These are phyloP conservation scores for Stylonectria norvegica DNA, from an alignment of 2,329 filamentous ascomycete species.

Conservation along the genomic window DNA sequence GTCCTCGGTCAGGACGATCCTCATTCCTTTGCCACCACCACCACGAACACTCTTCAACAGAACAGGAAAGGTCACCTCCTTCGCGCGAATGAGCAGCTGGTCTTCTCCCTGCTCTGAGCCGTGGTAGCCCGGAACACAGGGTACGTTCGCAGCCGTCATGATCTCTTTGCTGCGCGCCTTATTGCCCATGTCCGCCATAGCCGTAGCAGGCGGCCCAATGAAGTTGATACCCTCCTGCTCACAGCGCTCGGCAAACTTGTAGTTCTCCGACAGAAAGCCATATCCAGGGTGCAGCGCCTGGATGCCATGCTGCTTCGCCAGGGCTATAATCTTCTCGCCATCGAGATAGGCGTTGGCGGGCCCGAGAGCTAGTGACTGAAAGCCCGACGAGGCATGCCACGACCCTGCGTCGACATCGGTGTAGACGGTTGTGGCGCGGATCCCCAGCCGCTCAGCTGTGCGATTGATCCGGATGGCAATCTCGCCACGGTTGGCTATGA, in stretches of 20 bases:
- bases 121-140: slow-evolving; percentile 95
- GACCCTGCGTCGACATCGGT: slow-evolving; percentile 84
- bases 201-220: slow-evolving; percentile 81
- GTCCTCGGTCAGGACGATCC: slow-evolving; percentile 64
- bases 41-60: slow-evolving; percentile 77
- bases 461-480: slow-evolving; percentile 90
- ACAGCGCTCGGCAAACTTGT: slow-evolving; percentile 82
- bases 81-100: slow-evolving; percentile 64
- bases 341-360: slow-evolving; percentile 86
- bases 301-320: slow-evolving; percentile 82
- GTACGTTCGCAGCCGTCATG: slow-evolving; percentile 91
- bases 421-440: slow-evolving; percentile 90
- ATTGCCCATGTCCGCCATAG: slow-evolving; percentile 87
- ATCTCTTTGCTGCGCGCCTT: slow-evolving; percentile 94
- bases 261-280: slow-evolving; percentile 93
- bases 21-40: slow-evolving; percentile 81
- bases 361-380: slow-evolving; percentile 80
- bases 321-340: slow-evolving; percentile 83
- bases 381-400: slow-evolving; percentile 84
- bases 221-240: slow-evolving; percentile 88
- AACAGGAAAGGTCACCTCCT: slow-evolving; percentile 65
- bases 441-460: slow-evolving; percentile 84
- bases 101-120: slow-evolving; percentile 72
- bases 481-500: slow-evolving; percentile 96
- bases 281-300: slow-evolving; percentile 94